phyloP scores from a whole-genome alignment of 805 yeast species.

The Teunomyces atbi region DNA sequence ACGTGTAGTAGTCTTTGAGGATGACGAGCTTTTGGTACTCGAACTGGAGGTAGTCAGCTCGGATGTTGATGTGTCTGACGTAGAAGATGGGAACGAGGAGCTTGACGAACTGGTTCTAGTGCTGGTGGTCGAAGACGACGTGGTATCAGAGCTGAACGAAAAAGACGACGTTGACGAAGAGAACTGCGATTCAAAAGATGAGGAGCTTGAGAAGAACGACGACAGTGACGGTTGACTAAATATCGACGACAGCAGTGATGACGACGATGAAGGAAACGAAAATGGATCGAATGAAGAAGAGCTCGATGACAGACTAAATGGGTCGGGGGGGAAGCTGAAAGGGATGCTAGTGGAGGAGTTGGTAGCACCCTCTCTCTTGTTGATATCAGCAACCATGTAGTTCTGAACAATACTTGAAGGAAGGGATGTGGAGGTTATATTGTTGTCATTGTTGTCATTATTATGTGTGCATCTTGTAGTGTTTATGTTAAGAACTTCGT shows the following conservation, averaged over 20 bases:
- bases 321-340: neutral
- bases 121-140: too few species aligned
- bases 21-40: neutral
- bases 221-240: neutral
- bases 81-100: neutral
- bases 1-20: neutral
- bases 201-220: neutral
- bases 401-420: too few species aligned
- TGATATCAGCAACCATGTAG: neutral
- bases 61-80: neutral
- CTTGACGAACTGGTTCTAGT: neutral
- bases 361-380: conserved; percentile 1
- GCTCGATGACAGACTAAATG: neutral
- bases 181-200: neutral
- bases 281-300: neutral
- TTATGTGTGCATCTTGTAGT: neutral
- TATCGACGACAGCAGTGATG: conserved; percentile 2
- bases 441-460: neutral
- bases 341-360: neutral
- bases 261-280: neutral
- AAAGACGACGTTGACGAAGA: conserved; percentile 1
- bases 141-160: neutral
- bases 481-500: neutral
- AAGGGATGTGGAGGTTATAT: neutral
- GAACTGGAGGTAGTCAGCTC: neutral